Base-by-base conservation (phyloP, 257 asterid species). In the Nemophila menziesii region DNA sequence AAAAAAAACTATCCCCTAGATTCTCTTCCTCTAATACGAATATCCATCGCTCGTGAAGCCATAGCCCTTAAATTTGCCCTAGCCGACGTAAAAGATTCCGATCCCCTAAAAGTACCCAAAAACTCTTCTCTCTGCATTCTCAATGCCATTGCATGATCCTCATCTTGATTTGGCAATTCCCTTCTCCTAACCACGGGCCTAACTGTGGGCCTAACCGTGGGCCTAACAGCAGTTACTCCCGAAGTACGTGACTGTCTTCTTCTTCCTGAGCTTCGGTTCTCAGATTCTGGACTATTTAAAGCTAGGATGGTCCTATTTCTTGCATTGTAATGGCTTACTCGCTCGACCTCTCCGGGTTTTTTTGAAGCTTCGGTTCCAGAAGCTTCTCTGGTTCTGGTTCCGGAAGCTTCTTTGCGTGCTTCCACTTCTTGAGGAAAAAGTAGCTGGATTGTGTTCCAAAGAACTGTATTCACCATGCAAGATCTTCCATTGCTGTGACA, bases 41-140 rank as follows among this genome's bases (percentile, higher is more conserved):
- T 27, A 14, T 26, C 64, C 39, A 59, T 36, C 46, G 92, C 95
- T 51, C 95, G 57, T 5, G 95, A 69, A 5, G 95, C 93, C 94
- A 89, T 80, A 8, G 95, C 94, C 69, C 95, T 63, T 73, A 84
- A 70, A 58, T 84, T 89, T 36, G 73, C 93, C 64, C 93, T 78
- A 44, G 94, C 94, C 5, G 39, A 21, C 22, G 75, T 46, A 43
- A 73, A 54, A 1, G 89, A 69, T 16, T 29, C 44, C 0, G 83
- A 56, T 12, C 10, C 70, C 59, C 79, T 57, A 56, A 65, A 58
- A 27, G 61, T 73, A 23, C 49, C 87, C 86, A 85, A 57, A 56
- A 72, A 85, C 63, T 90, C 98, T 62, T 81, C 94, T 51, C 98
- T 71, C 69, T 90, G 98, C 79, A 90, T 52, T 63, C 98, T 84